Percentiles rank a stretch among this genome's conserved stretches.
phyloP scores from a whole-genome alignment of 2,329 filamentous ascomycete species.

The Cercospora brassicicola region DNA sequence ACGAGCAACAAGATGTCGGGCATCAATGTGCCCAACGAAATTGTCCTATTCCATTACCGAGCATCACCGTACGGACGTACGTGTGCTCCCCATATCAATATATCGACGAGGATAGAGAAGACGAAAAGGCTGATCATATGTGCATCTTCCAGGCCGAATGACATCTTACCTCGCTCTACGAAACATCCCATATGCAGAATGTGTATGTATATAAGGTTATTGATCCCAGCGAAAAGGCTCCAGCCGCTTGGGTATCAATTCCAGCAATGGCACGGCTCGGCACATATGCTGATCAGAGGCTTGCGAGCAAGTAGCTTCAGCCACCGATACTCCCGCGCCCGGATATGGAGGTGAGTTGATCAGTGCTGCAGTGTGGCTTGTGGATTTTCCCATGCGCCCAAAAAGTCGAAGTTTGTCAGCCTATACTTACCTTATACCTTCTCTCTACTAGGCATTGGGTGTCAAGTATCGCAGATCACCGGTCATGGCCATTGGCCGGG shows the following conservation, averaged over 20 bases:
- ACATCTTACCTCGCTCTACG: constrained; percentile 68
- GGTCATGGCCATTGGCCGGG: constrained; percentile 63
- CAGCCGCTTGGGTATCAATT: not conserved
- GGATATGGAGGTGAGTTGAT: constrained; percentile 50
- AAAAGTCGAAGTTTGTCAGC: not conserved
- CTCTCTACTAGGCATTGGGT: constrained; percentile 51
- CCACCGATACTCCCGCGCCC: constrained; percentile 66
- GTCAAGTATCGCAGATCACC: constrained; percentile 70
- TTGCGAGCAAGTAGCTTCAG: constrained; percentile 53
- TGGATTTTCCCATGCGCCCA: not conserved
- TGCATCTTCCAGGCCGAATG: constrained; percentile 50
- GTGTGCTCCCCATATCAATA: not conserved
- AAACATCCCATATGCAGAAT: constrained; percentile 66
- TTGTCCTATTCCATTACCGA: constrained; percentile 66
- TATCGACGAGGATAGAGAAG: not conserved
- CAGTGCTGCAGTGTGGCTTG: not conserved
- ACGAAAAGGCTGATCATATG: not conserved
- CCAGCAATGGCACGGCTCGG: not conserved
- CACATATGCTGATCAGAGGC: constrained; percentile 11
- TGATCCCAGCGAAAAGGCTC: not conserved
- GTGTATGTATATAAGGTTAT: constrained; percentile 51
- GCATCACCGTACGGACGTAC: constrained; percentile 59
- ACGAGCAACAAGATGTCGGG: constrained; percentile 6
- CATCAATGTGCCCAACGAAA: constrained; percentile 41
- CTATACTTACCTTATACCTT: not conserved